phyloP scores from a whole-genome alignment of 1,284 basidiomycete genomes.

The Rhodotorula sp. region DNA sequence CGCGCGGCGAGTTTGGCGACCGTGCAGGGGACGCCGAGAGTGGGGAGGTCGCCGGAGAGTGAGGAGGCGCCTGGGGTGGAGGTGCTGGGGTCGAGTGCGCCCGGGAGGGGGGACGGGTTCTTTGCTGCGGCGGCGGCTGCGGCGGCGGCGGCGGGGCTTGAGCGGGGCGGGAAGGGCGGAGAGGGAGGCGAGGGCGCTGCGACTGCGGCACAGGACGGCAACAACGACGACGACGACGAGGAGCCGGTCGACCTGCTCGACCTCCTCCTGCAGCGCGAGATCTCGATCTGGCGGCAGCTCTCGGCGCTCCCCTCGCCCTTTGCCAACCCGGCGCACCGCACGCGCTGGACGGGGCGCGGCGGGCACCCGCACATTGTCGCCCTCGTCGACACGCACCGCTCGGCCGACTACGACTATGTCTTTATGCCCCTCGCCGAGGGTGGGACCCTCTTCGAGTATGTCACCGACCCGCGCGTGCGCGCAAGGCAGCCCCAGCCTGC shows the following conservation, averaged over 20 bases:
- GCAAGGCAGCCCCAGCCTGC: not conserved
- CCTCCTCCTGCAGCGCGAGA: conserved; percentile 67
- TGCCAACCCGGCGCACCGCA: conserved; percentile 52
- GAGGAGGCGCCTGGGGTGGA: not conserved
- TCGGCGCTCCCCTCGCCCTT: conserved; percentile 54
- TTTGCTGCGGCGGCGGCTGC: not conserved
- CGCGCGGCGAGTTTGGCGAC: not conserved
- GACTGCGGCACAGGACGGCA: not conserved
- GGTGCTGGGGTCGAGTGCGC: conserved; percentile 1
- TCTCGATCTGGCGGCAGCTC: conserved; percentile 73
- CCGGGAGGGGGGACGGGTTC: not conserved
- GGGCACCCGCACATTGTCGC: conserved; percentile 66
- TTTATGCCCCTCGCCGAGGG: conserved; percentile 80
- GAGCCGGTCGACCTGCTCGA: conserved; percentile 54
- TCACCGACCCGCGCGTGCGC: conserved; percentile 49
- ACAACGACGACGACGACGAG: not conserved
- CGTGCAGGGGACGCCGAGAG: not conserved
- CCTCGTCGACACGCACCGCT: conserved; percentile 69
- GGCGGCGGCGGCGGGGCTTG: not conserved
- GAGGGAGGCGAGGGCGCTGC: not conserved
- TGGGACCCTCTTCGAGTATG: conserved; percentile 80
- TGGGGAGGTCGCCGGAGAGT: too few species aligned
- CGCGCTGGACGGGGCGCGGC: conserved; percentile 1
- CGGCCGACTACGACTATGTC: conserved; percentile 72
- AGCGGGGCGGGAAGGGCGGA: not conserved